Conservation (phyloP, 257 asterid species). For the Lavandula angustifolia region DNA sequence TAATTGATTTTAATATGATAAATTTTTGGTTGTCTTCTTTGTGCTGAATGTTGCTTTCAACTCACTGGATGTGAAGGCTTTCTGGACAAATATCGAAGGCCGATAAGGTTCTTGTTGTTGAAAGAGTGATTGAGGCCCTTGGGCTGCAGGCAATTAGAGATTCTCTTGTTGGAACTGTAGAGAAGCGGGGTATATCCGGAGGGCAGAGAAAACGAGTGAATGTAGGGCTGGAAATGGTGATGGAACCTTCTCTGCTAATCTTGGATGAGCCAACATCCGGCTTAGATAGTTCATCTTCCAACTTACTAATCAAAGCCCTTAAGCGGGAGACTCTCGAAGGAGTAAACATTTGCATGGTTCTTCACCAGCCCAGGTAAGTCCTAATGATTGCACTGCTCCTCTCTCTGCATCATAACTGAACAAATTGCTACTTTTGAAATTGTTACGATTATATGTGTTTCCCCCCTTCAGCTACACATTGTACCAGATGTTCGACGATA, state of each 20-base stretch:
- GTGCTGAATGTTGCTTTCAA: constrained; percentile 32
- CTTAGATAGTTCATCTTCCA: constrained; percentile 90
- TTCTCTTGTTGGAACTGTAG: constrained; percentile 92
- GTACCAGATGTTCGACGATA: constrained; percentile 95
- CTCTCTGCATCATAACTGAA: not conserved
- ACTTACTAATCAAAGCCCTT: constrained; percentile 88
- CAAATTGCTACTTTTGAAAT: not conserved
- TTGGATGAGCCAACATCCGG: constrained; percentile 99
- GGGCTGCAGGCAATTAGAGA: constrained; percentile 89
- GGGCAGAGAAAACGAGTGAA: constrained; percentile 97
- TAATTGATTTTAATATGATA: too few species aligned
- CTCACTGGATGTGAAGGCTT: constrained; percentile 53
- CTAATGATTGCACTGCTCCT: constrained; percentile 23
- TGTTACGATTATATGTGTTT: constrained; percentile 26
- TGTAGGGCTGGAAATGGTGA: constrained; percentile 93
- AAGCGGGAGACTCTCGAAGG: constrained; percentile 98
- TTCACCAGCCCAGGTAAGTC: constrained; percentile 92
- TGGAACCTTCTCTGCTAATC: constrained; percentile 93
- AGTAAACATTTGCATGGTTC: constrained; percentile 92
- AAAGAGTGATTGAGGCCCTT: constrained; percentile 76
- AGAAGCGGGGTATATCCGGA: constrained; percentile 91
- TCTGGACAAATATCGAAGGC: constrained; percentile 67
- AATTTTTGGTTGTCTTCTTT: not conserved
- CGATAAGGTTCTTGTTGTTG: constrained; percentile 80
- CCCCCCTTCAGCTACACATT: constrained; percentile 71